Conservation (phyloP, 768 basidiomycete species). For the Tulasnella sp. region DNA sequence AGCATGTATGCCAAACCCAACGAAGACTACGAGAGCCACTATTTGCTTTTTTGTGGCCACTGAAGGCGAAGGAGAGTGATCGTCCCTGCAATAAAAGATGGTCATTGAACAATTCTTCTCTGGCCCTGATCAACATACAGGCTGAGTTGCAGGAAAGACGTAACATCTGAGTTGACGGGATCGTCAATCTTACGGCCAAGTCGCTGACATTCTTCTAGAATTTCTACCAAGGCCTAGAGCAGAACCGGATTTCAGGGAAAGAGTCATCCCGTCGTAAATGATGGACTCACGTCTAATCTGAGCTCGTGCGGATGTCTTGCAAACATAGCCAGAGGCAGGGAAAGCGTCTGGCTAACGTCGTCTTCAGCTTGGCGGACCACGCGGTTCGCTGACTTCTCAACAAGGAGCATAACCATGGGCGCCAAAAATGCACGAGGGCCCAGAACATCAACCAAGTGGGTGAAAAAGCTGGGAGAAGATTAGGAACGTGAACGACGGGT, state of each 20-base stretch:
- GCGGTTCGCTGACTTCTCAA: constrained; percentile 75
- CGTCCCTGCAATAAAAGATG: neutral
- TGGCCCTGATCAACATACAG: constrained; percentile 17
- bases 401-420: constrained; percentile 79
- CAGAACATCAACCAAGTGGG: constrained; percentile 80
- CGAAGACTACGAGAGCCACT: constrained; percentile 68
- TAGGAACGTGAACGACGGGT: neutral
- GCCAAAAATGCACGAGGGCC: constrained; percentile 80
- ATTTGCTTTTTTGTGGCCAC: constrained; percentile 61
- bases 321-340: constrained; percentile 68
- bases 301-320: constrained; percentile 54
- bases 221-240: constrained; percentile 61
- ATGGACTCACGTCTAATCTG: constrained; percentile 55
- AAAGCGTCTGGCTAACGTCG: constrained; percentile 62
- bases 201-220: constrained; percentile 67
- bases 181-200: constrained; percentile 48
- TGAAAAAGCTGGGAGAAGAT: constrained; percentile 68
- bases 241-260: neutral
- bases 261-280: neutral
- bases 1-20: constrained; percentile 56
- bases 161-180: constrained; percentile 37
- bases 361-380: constrained; percentile 63
- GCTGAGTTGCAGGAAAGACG: constrained; percentile 29
- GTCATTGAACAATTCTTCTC: neutral
- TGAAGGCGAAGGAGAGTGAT: constrained; percentile 37